Base-by-base conservation (phyloP, 108 stramenopile species). In the Chaetoceros tenuissimus region DNA sequence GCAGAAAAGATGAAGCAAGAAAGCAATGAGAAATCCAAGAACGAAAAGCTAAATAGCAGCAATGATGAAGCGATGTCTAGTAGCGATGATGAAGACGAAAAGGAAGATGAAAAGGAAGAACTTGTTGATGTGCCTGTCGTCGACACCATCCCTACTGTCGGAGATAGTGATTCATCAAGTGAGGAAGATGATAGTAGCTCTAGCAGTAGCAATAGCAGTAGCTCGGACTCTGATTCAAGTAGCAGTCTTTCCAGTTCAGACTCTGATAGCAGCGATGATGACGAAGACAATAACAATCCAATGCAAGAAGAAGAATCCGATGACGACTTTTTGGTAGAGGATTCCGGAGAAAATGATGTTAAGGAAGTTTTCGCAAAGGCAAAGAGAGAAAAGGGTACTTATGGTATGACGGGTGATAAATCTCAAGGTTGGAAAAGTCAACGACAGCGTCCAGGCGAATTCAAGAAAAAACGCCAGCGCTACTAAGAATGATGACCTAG, bases 401-500 rank as follows among this genome's bases (percentile, higher is more conserved):
- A 50, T 47, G 54, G 54, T 47, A 31, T 25, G 2, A 57, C 55
- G 23, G 77, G 77, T 28, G 81, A 82, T 53, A 82, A 82, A 52
- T 75, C 73, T 46, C 64, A 67, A 57, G 81, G 81, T 18, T 82
- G 77, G 71, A 56, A 64, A 1, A 78, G 74, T 1, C 81, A 82
- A 40, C 46, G 51, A 5, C 81, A 82, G 54, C 71, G 77, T n/a
- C 81, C 74, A 17, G 74, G 71, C n/a, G 71, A 81, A 52, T 74
- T 24, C 40, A 66, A 74, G 45, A 66, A 70, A 47, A 43, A 53
- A 17, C 34, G 34, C 5, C 8, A 40, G 34, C 5, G 8, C 5
- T 40, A 40, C 34, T 40, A 40, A 40, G 5, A n/a, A n/a, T n/a
- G n/a, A n/a, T n/a, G n/a, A n/a, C n/a, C n/a, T n/a, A n/a, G n/a